Conservation (phyloP, 73 alveolate species). For the Halteria grandinella region DNA sequence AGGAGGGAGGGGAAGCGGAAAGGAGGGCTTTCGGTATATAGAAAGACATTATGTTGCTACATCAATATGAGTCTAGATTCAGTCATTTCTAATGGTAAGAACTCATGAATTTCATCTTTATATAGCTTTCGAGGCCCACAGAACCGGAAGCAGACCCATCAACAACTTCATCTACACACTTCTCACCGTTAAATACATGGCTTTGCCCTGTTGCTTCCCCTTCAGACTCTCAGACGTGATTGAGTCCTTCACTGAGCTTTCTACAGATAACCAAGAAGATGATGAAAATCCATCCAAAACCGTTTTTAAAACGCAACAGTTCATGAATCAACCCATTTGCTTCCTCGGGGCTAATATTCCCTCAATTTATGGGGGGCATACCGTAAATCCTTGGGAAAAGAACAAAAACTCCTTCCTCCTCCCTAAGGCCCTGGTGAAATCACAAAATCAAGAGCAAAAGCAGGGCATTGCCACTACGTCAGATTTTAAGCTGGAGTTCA, state of each 20-base stretch:
- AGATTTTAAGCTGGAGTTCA: neutral
- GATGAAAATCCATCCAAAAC: neutral
- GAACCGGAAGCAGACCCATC: neutral
- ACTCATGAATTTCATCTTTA: neutral
- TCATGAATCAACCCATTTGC: neutral
- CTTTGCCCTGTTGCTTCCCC: neutral
- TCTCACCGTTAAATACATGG: neutral
- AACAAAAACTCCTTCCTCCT: neutral
- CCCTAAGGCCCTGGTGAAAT: neutral
- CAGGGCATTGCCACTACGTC: neutral
- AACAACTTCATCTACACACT: neutral
- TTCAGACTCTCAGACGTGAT: too few relatives aligned
- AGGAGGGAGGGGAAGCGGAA: neutral
- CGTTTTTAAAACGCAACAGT: neutral
- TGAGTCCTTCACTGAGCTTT: too few relatives aligned
- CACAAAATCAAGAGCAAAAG: neutral
- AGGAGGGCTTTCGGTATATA: too few relatives aligned
- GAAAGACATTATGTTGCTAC: constrained; percentile 15
- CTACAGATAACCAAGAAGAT: too few relatives aligned
- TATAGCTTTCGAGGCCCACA: constrained; percentile 30
- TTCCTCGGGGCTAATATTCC: neutral
- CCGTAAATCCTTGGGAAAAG: neutral
- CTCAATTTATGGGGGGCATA: neutral
- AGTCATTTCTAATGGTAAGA: constrained; percentile 6
- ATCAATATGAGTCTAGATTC: constrained; percentile 26